Evolutionary conservation across 2,329 filamentous ascomycete species (phyloP), one percentile per base, ranked within the genome.

Genomic region (Exophiala sideris): DNA sequence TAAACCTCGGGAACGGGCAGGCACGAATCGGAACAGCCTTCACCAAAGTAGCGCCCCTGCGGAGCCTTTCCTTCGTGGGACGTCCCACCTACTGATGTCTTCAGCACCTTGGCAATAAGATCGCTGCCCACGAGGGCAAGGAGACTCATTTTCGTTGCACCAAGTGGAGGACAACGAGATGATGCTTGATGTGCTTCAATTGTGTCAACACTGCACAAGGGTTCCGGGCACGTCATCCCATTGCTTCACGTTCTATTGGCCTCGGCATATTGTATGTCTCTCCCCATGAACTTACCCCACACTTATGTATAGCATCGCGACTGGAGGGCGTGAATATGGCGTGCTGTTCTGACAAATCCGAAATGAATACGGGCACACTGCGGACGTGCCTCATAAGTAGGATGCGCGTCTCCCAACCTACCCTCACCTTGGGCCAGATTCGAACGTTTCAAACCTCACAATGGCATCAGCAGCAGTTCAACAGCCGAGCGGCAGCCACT

Each of bases 331-430:
- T 33, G 29, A 11, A 35, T 45, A 63, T 63, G 54, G 61, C 61
- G 61, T 63, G 61, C 59, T 54, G 53, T n/a, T 45, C 61, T 63
- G 60, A 62, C 60, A 62, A 60, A 62, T 62, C 60, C 60, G 51
- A 45, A 41, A 51, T 52, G 36, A 12, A 46, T 21, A 39, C 29
- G 32, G 21, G 21, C 21, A 24, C 21, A 24, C 21, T 24, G 21
- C 21, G 21, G 21, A 32, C 44, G 18, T 33, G 29, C 11, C 16
- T 18, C 54, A 61, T 61, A 61, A 58, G 53, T 56, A 59, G 39
- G 41, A 36, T 16, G 14, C 34, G 35, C 16, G 10, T 33, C 32
- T 45, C 29, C 9, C 24, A 8, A 21, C 8, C n/a, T 12, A 29
- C 16, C 46, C 18, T 40, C 41, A 40, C n/a, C 14, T 35, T 16